Percentiles rank a stretch among this genome's conserved stretches.
Evolutionary conservation across 1,139 yeast species (phyloP).

Genomic region (Geotrichum reessii): DNA sequence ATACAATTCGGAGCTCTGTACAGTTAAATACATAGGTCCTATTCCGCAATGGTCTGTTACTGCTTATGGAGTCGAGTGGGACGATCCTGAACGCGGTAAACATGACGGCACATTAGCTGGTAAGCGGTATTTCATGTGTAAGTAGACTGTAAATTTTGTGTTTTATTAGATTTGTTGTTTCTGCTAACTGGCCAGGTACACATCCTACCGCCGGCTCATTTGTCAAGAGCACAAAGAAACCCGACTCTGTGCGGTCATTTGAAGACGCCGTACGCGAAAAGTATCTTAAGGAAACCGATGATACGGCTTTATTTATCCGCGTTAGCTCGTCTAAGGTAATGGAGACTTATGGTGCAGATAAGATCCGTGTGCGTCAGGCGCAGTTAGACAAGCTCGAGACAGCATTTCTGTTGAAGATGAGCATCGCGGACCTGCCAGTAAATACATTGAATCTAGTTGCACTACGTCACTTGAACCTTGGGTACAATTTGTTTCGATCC

Average conservation of each 20-base stretch:
- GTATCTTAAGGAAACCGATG: slow-evolving; percentile 41
- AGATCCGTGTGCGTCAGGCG: slow-evolving; percentile 45
- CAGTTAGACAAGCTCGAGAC: slow-evolving; percentile 44
- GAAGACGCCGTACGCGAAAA: slow-evolving; percentile 46
- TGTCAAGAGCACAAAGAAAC: slow-evolving; percentile 45
- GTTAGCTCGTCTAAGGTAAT: slow-evolving; percentile 46
- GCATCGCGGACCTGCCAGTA: slow-evolving; percentile 3
- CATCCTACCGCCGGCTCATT: slow-evolving; percentile 56
- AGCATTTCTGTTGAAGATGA: slow-evolving; percentile 23
- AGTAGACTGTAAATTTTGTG: neutral
- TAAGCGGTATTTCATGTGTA: slow-evolving; percentile 41
- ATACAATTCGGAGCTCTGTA: slow-evolving; percentile 49
- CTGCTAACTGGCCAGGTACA: neutral
- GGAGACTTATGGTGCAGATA: slow-evolving; percentile 62
- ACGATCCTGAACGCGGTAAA: slow-evolving; percentile 52
- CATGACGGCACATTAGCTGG: slow-evolving; percentile 50
- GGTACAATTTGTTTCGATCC: slow-evolving; percentile 51
- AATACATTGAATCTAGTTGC: slow-evolving; percentile 25
- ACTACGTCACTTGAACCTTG: slow-evolving; percentile 50
- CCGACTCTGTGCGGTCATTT: slow-evolving; percentile 36
- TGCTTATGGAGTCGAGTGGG: slow-evolving; percentile 89
- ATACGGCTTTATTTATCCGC: slow-evolving; percentile 22
- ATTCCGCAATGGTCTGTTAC: slow-evolving; percentile 56
- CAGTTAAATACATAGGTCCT: slow-evolving; percentile 57
- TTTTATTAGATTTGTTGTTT: neutral